A percentile compares a stretch with the other conserved stretches of the same genome.
These are phyloP conservation scores for Mycena floridula DNA, from an alignment of 768 basidiomycete species.

Conservation along the genomic window DNA sequence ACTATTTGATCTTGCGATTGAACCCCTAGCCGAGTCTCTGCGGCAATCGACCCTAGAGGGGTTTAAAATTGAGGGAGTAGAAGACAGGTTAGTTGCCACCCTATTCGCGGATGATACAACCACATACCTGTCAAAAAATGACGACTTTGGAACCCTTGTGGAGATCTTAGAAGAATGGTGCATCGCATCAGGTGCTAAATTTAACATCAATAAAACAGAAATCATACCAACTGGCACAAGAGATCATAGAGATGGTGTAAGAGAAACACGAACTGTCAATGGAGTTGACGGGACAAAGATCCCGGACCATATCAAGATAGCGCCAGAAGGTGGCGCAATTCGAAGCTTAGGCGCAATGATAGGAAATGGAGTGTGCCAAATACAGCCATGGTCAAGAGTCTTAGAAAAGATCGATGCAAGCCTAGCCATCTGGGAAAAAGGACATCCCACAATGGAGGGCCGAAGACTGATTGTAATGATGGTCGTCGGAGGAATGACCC, in stretches of 20 bases:
- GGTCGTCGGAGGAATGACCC: constrained; percentile 12
- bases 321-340: not conserved
- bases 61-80: constrained; percentile 7
- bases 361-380: constrained; percentile 2
- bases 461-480: constrained; percentile 7
- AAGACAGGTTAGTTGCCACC: constrained; percentile 7
- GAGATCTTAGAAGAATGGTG: constrained; percentile 8
- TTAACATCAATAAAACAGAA: constrained; percentile 17
- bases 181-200: constrained; percentile 4
- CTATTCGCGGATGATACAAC: constrained; percentile 22
- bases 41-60: constrained; percentile 13
- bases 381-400: not conserved
- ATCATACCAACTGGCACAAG: constrained; percentile 12
- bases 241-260: constrained; percentile 1
- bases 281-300: constrained; percentile 1
- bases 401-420: constrained; percentile 2
- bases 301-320: not conserved
- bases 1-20: constrained; percentile 22
- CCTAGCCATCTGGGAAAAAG: constrained; percentile 2
- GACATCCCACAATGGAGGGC: constrained; percentile 8
- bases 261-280: constrained; percentile 1
- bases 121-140: constrained; percentile 6
- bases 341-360: constrained; percentile 4
- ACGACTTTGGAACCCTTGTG: constrained; percentile 4
- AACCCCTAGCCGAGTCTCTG: constrained; percentile 18